Conservation (phyloP, 768 basidiomycete genomes). For the Hericium alpestre region DNA sequence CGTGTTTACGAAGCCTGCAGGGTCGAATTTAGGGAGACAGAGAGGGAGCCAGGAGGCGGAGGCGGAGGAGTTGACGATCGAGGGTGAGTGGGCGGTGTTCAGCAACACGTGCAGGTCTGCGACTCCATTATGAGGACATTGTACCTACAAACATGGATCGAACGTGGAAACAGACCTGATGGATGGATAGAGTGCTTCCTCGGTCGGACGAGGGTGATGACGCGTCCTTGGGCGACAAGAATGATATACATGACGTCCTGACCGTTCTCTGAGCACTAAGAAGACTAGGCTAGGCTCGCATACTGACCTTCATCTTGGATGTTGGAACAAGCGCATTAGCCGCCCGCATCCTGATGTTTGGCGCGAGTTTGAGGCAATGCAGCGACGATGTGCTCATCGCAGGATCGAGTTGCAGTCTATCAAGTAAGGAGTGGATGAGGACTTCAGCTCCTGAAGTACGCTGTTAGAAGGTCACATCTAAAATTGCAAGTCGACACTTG, state of each 20-base stretch:
- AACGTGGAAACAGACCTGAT: constrained; percentile 40
- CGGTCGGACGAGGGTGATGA: constrained; percentile 82
- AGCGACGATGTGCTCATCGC: constrained; percentile 75
- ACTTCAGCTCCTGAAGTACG: constrained; percentile 59
- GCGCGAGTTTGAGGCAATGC: constrained; percentile 69
- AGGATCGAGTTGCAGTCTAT: constrained; percentile 65
- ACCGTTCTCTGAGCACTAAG: constrained; percentile 1
- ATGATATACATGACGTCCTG: constrained; percentile 90
- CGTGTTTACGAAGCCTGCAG: constrained; percentile 81
- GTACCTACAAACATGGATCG: not conserved
- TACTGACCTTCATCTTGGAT: constrained; percentile 63
- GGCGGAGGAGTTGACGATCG: constrained; percentile 64
- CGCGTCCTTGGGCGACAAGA: constrained; percentile 64
- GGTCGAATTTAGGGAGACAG: constrained; percentile 91
- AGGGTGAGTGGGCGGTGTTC: constrained; percentile 80
- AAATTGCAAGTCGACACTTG: not conserved
- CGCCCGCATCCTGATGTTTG: constrained; percentile 56
- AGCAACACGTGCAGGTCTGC: constrained; percentile 85
- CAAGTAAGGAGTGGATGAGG: constrained; percentile 65
- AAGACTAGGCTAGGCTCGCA: not conserved
- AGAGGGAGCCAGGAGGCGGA: constrained; percentile 91
- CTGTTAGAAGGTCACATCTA: not conserved
- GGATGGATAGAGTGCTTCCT: constrained; percentile 94
- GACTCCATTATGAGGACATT: not conserved
- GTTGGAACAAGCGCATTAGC: constrained; percentile 75